Evolutionary conservation across 345 rosid genomes (phyloP), one percentile per base, ranked within the genome.

Genomic region (Cardamine occulta): DNA sequence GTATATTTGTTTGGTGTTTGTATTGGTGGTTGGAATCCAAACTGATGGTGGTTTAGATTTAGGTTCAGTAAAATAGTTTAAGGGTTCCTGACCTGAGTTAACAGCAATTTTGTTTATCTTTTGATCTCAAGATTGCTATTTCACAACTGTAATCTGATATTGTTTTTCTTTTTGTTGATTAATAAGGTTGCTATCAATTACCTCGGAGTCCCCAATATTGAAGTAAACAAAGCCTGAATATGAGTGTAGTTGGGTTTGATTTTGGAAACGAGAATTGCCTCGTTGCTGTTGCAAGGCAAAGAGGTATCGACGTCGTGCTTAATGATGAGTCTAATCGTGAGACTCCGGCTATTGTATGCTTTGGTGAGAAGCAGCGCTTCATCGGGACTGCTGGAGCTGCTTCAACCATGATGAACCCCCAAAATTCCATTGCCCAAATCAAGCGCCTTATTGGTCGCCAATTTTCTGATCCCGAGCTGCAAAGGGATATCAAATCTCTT

Each of bases 191-290:
- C 42, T 40, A 7, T 34, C 11, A 57, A 11, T 21, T 68, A 32
- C 37, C 4, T 59, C 4, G 31, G 63, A 40, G 55, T 45, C 10
- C 10, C 73, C 29, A 67, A 9, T 8, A 35, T 51, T 60, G 8
- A 12, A 51, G 55, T 31, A 55, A n/a, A 37, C 62, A 31, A 54
- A 54, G 56, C 18, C 44, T 39, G 17, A 89, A 67, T 68, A 96
- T 96, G 99, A 96, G 99, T 14, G 99, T 96, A 49, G 97, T 93
- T 10, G 99, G 99, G 19, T 93, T 96, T 80, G 99, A 96, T 81
- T 86, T 93, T 51, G 98, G 99, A 39, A 96, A 96, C 57, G 99
- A 96, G 86, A 96, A 85, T 70, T 83, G 98, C 78, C 79, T 93
- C 76, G 99, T 96, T 40, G 99, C 99, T 37, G 99, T 95, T 69